phyloP scores from a whole-genome alignment of 495 filamentous ascomycete species.

The Extremus antarcticus region DNA sequence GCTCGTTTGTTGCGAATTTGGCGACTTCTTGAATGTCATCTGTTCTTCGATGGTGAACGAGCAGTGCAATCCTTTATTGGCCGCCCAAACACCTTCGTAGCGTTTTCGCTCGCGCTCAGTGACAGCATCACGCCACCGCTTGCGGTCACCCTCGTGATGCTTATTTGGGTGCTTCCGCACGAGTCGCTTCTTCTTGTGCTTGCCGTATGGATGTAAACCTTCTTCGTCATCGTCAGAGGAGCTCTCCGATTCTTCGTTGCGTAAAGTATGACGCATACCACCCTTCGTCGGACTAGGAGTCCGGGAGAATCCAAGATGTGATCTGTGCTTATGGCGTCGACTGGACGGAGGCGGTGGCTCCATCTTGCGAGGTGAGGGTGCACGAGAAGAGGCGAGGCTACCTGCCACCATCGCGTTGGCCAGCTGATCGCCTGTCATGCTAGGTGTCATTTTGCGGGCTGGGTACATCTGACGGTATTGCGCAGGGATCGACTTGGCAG shows the following conservation, averaged over 20 bases:
- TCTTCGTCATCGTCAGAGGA: conserved; percentile 46
- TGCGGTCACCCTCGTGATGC: conserved; percentile 77
- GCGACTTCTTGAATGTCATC: not conserved
- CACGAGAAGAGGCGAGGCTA: conserved; percentile 65
- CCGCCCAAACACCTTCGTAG: conserved; percentile 97
- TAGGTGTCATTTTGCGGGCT: conserved; percentile 21
- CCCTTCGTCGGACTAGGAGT: conserved; percentile 45
- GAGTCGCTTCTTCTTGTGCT: conserved; percentile 32
- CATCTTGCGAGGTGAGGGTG: conserved; percentile 41
- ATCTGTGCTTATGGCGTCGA: conserved; percentile 6
- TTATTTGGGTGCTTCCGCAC: conserved; percentile 66
- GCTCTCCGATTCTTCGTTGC: conserved; percentile 36
- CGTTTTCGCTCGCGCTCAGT: conserved; percentile 69
- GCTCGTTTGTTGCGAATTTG: not conserved
- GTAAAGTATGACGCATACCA: conserved; percentile 61
- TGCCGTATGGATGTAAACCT: conserved; percentile 38
- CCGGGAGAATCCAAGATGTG: conserved; percentile 36
- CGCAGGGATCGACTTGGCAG: conserved; percentile 11
- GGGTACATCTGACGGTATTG: conserved; percentile 20
- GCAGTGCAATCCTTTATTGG: conserved; percentile 61
- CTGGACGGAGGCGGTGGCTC: conserved; percentile 30
- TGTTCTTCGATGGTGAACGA: conserved; percentile 5
- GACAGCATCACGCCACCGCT: conserved; percentile 70
- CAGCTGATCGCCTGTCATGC: conserved; percentile 40
- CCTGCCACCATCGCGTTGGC: conserved; percentile 79